phyloP scores from a whole-genome alignment of 495 filamentous ascomycete genomes.

The Oleoguttula mirabilis region DNA sequence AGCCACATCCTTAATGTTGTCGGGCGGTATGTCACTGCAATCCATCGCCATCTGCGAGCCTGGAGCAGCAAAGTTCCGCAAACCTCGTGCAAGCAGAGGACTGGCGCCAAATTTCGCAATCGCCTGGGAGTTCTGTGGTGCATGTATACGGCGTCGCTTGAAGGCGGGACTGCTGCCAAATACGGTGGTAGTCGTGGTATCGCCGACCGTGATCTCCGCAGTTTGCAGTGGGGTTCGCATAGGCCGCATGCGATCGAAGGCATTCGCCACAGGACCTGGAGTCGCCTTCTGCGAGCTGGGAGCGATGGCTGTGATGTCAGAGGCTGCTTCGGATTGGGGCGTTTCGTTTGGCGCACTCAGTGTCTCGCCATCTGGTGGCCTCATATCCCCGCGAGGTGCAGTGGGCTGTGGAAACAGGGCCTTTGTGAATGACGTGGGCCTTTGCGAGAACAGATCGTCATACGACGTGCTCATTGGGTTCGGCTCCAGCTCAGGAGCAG shows the following conservation, averaged over 20 bases:
- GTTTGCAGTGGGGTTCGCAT: conserved; percentile 54
- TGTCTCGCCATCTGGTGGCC: no score
- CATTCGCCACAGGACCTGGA: conserved; percentile 46
- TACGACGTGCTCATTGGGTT: conserved; percentile 12
- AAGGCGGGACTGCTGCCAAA: conserved; percentile 38
- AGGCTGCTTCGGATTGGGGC: no score
- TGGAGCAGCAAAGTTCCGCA: conserved; percentile 65
- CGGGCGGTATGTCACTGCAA: conserved; percentile 4
- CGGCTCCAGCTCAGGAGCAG: neutral
- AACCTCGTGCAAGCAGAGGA: conserved; percentile 49
- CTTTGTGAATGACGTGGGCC: no score
- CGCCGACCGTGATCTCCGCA: conserved; percentile 83
- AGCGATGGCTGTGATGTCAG: conserved; percentile 13
- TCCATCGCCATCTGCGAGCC: conserved; percentile 36
- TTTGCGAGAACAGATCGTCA: conserved; percentile 19
- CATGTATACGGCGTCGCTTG: conserved; percentile 31
- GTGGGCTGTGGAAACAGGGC: no score
- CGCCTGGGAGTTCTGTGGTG: conserved; percentile 18
- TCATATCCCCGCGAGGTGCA: no score
- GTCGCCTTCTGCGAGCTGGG: conserved; percentile 20
- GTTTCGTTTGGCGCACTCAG: no score
- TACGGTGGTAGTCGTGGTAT: conserved; percentile 55
- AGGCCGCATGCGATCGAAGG: conserved; percentile 55
- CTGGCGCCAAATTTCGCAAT: conserved; percentile 20
- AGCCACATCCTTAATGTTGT: neutral